phyloP scores from a whole-genome alignment of 352 stramenopile species.

The Thraustochytrium sp. region DNA sequence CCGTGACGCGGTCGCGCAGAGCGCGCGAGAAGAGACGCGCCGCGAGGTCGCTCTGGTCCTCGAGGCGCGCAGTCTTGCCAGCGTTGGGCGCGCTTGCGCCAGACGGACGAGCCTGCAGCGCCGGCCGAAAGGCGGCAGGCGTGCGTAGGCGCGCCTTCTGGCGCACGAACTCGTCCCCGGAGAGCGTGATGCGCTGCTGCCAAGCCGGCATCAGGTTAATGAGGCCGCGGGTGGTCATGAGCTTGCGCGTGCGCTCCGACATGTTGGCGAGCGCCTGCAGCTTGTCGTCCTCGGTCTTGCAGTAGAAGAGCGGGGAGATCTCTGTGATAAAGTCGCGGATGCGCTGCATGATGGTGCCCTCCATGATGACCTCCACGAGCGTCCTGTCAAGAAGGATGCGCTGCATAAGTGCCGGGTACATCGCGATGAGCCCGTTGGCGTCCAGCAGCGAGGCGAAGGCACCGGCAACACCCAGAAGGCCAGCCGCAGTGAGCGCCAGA shows the following conservation, averaged over 20 bases:
- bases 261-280: slow-evolving; percentile 19
- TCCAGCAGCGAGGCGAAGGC: background rate
- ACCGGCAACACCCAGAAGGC: background rate
- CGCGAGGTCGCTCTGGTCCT: background rate
- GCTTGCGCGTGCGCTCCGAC: slow-evolving; percentile 12
- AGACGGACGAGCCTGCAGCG: background rate
- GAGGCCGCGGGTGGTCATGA: slow-evolving; percentile 20
- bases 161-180: background rate
- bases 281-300: slow-evolving; percentile 19
- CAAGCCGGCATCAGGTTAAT: slow-evolving; percentile 11
- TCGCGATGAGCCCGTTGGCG: background rate
- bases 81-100: background rate
- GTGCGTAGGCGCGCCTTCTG: background rate
- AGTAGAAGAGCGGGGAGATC: slow-evolving; percentile 26
- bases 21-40: background rate
- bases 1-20: background rate
- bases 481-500: background rate
- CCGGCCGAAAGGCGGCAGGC: background rate
- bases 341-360: slow-evolving; percentile 16
- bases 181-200: slow-evolving; percentile 30
- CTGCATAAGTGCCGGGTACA: slow-evolving; percentile 15
- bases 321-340: slow-evolving; percentile 21
- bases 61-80: background rate
- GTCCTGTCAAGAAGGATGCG: slow-evolving; percentile 32
- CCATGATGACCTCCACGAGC: slow-evolving; percentile 33